Percentiles rank a stretch among this genome's conserved stretches.
Evolutionary conservation across 176 grass and related monocot species (phyloP).

Genomic region (Pontederia paniculata): DNA sequence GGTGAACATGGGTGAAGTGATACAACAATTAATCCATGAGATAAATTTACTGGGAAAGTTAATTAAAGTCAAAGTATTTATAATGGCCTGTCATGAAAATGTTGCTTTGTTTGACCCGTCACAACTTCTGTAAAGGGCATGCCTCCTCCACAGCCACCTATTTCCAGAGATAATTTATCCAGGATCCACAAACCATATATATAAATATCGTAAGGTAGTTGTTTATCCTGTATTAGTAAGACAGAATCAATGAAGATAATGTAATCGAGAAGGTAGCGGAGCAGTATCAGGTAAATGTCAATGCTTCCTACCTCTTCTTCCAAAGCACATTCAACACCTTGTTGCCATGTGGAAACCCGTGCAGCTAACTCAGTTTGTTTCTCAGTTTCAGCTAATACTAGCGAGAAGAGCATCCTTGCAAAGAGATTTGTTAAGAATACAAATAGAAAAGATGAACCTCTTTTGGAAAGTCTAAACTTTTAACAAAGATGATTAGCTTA

Average conservation of each 20-base stretch:
- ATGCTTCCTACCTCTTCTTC: constrained; percentile 59
- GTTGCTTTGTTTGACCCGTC: constrained; percentile 45
- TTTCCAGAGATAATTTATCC: constrained; percentile 39
- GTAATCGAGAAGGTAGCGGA: background rate
- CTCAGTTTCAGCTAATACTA: constrained; percentile 68
- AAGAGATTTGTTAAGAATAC: background rate
- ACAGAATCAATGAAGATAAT: background rate
- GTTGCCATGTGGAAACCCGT: constrained; percentile 94
- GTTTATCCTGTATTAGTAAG: constrained; percentile 47
- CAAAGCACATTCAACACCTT: constrained; percentile 69
- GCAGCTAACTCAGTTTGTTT: constrained; percentile 74
- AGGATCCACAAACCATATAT: constrained; percentile 77
- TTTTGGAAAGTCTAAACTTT: background rate
- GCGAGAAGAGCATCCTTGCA: constrained; percentile 61
- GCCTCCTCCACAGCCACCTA: constrained; percentile 17
- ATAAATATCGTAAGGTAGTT: constrained; percentile 84
- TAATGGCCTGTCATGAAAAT: too few species aligned
- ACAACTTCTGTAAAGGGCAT: constrained; percentile 69
- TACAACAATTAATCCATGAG: too few species aligned
- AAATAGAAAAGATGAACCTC: background rate
- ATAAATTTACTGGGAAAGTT: too few species aligned
- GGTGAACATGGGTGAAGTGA: too few species aligned
- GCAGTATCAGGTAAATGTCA: background rate
- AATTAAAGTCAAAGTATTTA: too few species aligned
- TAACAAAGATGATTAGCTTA: background rate